Evolutionary conservation across 768 basidiomycete genomes (phyloP).

Genomic region (Mycena metata): DNA sequence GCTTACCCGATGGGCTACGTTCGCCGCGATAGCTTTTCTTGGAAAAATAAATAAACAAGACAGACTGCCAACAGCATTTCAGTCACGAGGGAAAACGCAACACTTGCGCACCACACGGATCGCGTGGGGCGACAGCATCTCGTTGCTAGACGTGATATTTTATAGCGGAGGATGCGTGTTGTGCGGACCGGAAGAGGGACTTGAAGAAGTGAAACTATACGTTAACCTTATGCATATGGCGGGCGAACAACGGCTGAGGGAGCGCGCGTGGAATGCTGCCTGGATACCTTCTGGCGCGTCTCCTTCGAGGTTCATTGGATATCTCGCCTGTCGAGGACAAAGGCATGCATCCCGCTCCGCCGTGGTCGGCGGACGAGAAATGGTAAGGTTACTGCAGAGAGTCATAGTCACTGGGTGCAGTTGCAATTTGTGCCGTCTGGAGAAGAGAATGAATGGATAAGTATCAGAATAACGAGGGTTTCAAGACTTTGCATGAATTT

Average conservation of each 20-base stretch:
- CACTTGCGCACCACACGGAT: background rate
- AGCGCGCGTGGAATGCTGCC: slow-evolving; percentile 7
- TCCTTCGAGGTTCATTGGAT: slow-evolving; percentile 31
- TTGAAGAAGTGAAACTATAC: slow-evolving; percentile 34
- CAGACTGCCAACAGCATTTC: background rate
- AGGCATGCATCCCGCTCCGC: slow-evolving; percentile 26
- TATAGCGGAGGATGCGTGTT: slow-evolving; percentile 12
- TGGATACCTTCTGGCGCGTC: slow-evolving; percentile 29
- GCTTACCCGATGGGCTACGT: slow-evolving; percentile 17
- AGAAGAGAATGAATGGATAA: slow-evolving; percentile 1
- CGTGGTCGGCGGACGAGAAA: slow-evolving; percentile 33
- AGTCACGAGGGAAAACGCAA: background rate
- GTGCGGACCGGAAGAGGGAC: slow-evolving; percentile 17
- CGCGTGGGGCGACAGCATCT: slow-evolving; percentile 29
- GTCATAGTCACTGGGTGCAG: slow-evolving; percentile 12
- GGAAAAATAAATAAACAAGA: background rate
- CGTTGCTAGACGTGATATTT: slow-evolving; percentile 15
- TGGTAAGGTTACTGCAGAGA: slow-evolving; percentile 22
- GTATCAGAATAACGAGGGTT: background rate
- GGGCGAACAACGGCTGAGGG: slow-evolving; percentile 18
- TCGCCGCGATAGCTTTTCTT: background rate
- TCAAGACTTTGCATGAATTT: background rate
- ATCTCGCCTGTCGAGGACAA: slow-evolving; percentile 21
- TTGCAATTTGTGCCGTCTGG: background rate
- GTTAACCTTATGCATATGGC: slow-evolving; percentile 26